Base-by-base conservation (phyloP, 1,284 basidiomycete genomes). In the Moesziomyces globuligerus region DNA sequence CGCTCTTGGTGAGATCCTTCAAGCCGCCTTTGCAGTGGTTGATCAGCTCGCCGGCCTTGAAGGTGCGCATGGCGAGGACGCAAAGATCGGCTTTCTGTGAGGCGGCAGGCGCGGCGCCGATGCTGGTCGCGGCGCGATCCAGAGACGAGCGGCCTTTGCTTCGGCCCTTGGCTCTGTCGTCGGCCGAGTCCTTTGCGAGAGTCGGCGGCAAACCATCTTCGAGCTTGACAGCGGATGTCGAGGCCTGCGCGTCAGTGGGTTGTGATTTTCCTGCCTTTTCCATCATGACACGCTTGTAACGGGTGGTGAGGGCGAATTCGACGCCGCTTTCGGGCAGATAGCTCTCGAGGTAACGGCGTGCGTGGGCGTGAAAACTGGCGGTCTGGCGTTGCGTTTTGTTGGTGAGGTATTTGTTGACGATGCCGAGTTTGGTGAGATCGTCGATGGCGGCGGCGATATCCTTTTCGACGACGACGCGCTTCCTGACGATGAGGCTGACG, bases 31-130 rank as follows among this genome's bases (percentile, higher is more conserved):
- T 92, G 65, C 93, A 87, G 79, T 91, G 89, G 23, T 87, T 87
- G 69, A 94, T 89, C 64, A 92, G 88, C 54, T 88, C 85, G 59
- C 91, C 90, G 32, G 89, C 87, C 40, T 86, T 85, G 50, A 92
- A 87, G 23, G 86, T 83, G 32, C 89, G 88, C 24, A 91, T 92
- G 15, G 93, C 92, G 59, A 94, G 86, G 34, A 95, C 93, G 78
- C 91, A 94, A 7, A 95, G 85, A 80, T 95, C 93, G 29, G 91
- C 90, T 83, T 93, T 93, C 72, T 90, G 90, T n/a, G 70, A 62
- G 2, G 73, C 64, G 34, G 61, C 64, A 4, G 59, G 61, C 29
- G 73, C 54, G 15, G 58, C 54, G n/a, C 55, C 59, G 52, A 60
- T 61, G 59, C 59, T 65, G 46, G 64, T 66, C 40, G 60, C 61